These are phyloP conservation scores for Terfezia boudieri DNA, from an alignment of 495 filamentous ascomycete species.

Conservation along the genomic window DNA sequence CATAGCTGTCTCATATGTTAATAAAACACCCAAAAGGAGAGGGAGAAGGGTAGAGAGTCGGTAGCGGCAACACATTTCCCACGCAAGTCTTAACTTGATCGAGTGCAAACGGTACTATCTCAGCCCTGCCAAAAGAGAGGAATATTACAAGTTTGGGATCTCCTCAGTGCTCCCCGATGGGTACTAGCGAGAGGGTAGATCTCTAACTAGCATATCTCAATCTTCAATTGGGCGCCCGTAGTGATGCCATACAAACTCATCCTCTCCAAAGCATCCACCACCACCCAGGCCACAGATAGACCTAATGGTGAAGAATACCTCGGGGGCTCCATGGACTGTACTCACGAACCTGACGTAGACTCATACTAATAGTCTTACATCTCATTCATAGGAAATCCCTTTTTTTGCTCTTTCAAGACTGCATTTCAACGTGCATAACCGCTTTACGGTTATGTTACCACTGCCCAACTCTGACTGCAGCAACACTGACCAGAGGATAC, in stretches of 20 bases:
- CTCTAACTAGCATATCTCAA: slow-evolving; percentile 25
- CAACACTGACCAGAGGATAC: slow-evolving; percentile 22
- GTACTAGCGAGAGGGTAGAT: slow-evolving; percentile 13
- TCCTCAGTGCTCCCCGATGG: slow-evolving; percentile 3
- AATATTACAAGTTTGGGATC: slow-evolving; percentile 8
- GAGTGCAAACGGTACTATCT: slow-evolving; percentile 80
- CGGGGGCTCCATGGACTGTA: slow-evolving; percentile 15
- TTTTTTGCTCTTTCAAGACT: slow-evolving; percentile 1
- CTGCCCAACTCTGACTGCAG: slow-evolving; percentile 16
- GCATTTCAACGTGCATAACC: slow-evolving; percentile 12
- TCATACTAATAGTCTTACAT: slow-evolving; percentile 3
- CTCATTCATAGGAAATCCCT: neutral
- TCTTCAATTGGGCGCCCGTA: slow-evolving; percentile 53
- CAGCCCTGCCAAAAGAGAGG: slow-evolving; percentile 29
- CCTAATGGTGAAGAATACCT: neutral
- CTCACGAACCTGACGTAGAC: slow-evolving; percentile 26
- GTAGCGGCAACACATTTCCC: slow-evolving; percentile 75
- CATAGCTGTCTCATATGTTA: slow-evolving; percentile 29
- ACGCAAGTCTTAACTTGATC: slow-evolving; percentile 94
- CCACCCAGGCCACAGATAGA: neutral
- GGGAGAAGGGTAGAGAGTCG: slow-evolving; percentile 18
- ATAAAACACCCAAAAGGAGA: slow-evolving; percentile 6
- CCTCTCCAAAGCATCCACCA: neutral
- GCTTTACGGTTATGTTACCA: slow-evolving; percentile 26
- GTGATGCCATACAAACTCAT: slow-evolving; percentile 42